Evolutionary conservation across 768 basidiomycete species (phyloP).

Genomic region (Podaxis sp.): DNA sequence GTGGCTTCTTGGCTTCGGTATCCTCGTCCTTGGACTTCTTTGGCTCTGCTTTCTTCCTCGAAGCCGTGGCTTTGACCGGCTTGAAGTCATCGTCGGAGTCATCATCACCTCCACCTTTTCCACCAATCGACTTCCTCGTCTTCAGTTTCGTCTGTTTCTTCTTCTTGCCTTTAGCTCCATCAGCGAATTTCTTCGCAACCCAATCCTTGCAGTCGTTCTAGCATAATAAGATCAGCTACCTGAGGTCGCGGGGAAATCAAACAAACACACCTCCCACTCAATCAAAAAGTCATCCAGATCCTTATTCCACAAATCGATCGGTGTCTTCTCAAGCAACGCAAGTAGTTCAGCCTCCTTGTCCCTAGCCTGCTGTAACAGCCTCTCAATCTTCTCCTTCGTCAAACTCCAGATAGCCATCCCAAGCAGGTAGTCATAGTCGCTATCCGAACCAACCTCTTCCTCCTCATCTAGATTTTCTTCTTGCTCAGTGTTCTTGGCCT

Average conservation of each 20-base stretch:
- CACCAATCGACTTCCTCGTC: constrained; percentile 46
- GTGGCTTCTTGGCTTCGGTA: constrained; percentile 16
- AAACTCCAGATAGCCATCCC: constrained; percentile 95
- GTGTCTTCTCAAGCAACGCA: constrained; percentile 68
- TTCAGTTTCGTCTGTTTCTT: constrained; percentile 41
- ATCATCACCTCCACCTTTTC: constrained; percentile 16
- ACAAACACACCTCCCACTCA: constrained; percentile 73
- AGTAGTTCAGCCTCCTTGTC: constrained; percentile 84
- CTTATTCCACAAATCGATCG: constrained; percentile 82
- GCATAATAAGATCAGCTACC: constrained; percentile 13
- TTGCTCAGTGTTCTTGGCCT: constrained; percentile 57
- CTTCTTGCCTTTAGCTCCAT: constrained; percentile 40
- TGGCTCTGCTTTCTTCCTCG: constrained; percentile 31
- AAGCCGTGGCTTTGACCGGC: constrained; percentile 38
- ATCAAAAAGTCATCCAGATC: constrained; percentile 82
- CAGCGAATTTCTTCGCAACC: constrained; percentile 34
- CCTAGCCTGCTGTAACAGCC: constrained; percentile 70
- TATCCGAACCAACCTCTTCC: constrained; percentile 36
- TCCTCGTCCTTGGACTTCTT: constrained; percentile 21
- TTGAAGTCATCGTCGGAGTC: constrained; percentile 44
- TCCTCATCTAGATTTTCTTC: constrained; percentile 43
- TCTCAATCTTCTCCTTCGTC: constrained; percentile 94
- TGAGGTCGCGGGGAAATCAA: not conserved
- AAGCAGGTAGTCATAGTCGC: constrained; percentile 90
- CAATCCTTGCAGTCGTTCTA: constrained; percentile 44